Evolutionary conservation across 1,139 yeast genomes (phyloP), one percentile per base, ranked within the genome.

Genomic region (Debaryomycetaceae sp.): DNA sequence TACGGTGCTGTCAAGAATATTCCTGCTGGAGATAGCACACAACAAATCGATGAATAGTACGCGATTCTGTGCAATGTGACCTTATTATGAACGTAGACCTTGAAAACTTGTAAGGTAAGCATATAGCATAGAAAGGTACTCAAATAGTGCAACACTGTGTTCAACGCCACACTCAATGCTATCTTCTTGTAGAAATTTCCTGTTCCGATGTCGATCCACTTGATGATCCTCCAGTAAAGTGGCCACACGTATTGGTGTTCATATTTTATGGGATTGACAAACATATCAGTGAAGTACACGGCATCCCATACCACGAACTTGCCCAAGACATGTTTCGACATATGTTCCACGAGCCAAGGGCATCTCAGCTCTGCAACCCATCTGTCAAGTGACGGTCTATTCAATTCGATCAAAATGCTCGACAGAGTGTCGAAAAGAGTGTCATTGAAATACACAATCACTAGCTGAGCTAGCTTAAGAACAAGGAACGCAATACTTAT

Each of bases 231-330:
- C 69, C 86, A 76, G 95, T 97, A 90, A 4, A 81, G 62, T 6
- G 88, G 86, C 36, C 96, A 84, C 6, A 95, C 97, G 76, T 81
- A 87, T 65, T 89, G 95, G 61, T 93, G 97, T 61, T 93, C 98
- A 62, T 74, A 90, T 34, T 63, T 60, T 27, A 76, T 66, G 0
- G 76, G 81, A 24, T 78, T 65, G 17, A 66, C 60, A 35, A 86
- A 80, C 40, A 83, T 59, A 41, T 83, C 80, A 24, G 79, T 63
- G 57, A 87, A 90, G 62, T 84, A 89, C 0, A 90, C 95, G 2
- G 84, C 76, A 62, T 93, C 99, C 98, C 98, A 91, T 6, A 83
- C 75, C 31, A 87, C 68, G 6, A 87, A 68, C 47, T 81, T 80
- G 39, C 78, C 69, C 38, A 75, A 63, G 1, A 72, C 47, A 27